Conservation (phyloP, 768 basidiomycete genomes). For the Rhizopogon vinicolor region DNA sequence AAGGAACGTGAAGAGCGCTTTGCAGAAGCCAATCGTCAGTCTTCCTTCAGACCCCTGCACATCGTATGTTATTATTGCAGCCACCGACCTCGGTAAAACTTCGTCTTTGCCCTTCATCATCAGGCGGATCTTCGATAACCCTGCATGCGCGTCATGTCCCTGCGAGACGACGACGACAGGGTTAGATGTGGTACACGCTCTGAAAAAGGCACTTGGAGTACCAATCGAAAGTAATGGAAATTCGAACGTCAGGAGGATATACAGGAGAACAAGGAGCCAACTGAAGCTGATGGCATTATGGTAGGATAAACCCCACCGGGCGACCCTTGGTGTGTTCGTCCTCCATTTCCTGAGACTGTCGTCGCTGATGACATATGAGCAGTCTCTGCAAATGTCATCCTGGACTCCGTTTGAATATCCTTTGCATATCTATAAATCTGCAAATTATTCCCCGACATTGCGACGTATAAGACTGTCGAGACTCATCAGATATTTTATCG, state of each 20-base stretch:
- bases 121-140: slow-evolving; percentile 64
- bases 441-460: slow-evolving; percentile 43
- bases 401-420: slow-evolving; percentile 62
- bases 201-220: slow-evolving; percentile 47
- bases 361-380: background rate
- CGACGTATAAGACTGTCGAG: slow-evolving; percentile 45
- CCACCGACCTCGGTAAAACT: slow-evolving; percentile 68
- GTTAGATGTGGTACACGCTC: slow-evolving; percentile 49
- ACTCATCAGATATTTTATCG: slow-evolving; percentile 68
- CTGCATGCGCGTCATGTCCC: slow-evolving; percentile 74
- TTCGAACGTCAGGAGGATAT: slow-evolving; percentile 55
- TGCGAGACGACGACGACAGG: slow-evolving; percentile 62
- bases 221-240: slow-evolving; percentile 80
- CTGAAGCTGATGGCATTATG: slow-evolving; percentile 74
- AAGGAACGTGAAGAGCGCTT: slow-evolving; percentile 88
- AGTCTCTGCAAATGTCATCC: slow-evolving; percentile 53
- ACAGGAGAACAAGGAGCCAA: slow-evolving; percentile 44
- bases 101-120: slow-evolving; percentile 43
- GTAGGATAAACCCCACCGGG: slow-evolving; percentile 73
- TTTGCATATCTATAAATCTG: slow-evolving; percentile 68
- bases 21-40: slow-evolving; percentile 81
- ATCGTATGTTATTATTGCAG: slow-evolving; percentile 29
- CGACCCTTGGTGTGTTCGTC: slow-evolving; percentile 59
- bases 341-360: background rate
- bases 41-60: background rate